Percentiles rank a stretch among this genome's conserved stretches.
These are phyloP conservation scores for Ilex paraguariensis DNA, from an alignment of 305 asterid species.

Conservation along the genomic window DNA sequence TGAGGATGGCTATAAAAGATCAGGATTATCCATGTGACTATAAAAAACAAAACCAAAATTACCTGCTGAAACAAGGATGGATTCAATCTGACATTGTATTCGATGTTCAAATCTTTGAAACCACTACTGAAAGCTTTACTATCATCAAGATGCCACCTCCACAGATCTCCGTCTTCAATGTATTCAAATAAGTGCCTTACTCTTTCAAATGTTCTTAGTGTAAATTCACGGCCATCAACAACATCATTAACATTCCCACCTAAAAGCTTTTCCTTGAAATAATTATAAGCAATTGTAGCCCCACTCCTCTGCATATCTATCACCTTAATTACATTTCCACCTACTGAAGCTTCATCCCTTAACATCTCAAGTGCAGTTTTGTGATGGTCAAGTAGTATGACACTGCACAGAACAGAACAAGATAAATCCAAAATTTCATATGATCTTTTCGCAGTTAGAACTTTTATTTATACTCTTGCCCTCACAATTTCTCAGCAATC, in stretches of 20 bases:
- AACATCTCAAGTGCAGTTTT: slow-evolving; percentile 74
- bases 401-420: slow-evolving; percentile 35
- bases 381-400: slow-evolving; percentile 86
- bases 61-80: slow-evolving; percentile 86
- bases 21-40: neutral
- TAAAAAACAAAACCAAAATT: neutral
- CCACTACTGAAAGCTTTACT: slow-evolving; percentile 91
- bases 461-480: too few relatives aligned
- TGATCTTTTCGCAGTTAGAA: too few relatives aligned
- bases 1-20: too few relatives aligned
- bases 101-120: slow-evolving; percentile 65
- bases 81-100: slow-evolving; percentile 60
- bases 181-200: slow-evolving; percentile 65
- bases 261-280: slow-evolving; percentile 67
- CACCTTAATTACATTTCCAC: slow-evolving; percentile 59
- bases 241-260: slow-evolving; percentile 17
- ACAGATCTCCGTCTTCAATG: slow-evolving; percentile 83
- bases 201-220: slow-evolving; percentile 38
- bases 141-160: slow-evolving; percentile 83
- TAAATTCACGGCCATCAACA: slow-evolving; percentile 11
- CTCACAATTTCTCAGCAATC: neutral
- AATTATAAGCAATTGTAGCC: slow-evolving; percentile 87
- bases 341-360: slow-evolving; percentile 37
- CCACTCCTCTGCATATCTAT: slow-evolving; percentile 89
- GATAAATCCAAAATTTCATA: too few relatives aligned